Evolutionary conservation across 2,329 filamentous ascomycete genomes (phyloP), one percentile per base, ranked within the genome.

Genomic region (Pseudovirgaria hyperparasitica): DNA sequence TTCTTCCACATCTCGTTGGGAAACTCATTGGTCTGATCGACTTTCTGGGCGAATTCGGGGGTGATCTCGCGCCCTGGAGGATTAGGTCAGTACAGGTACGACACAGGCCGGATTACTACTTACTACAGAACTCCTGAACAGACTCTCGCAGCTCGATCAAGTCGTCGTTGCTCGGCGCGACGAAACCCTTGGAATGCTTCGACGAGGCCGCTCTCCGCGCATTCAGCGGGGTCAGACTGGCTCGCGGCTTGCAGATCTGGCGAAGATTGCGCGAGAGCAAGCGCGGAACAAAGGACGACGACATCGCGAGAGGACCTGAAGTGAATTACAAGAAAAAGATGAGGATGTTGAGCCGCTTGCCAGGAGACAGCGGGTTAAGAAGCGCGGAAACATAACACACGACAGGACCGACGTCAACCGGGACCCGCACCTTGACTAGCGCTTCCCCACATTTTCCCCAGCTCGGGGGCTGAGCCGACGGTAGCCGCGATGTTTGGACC

Each of bases 1-100:
- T 93, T 94, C 52, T 68, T 65, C 90, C 90, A 98, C 78, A 98
- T 87, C 5, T 79, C 74, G 26, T 72, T 68, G 4, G 90, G 90
- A 54, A 98, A 98, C 25, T 72, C 74, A 66, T 96, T 96, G 47
- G 67, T 66, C 47, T 71, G 70, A 60, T 98, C 87, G n/a, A 85
- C 92, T 30, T 63, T 63, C 8, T 81, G 70, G 1, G 87, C 90
- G 9, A 94, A 61, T 38, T 85, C 76, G 50, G 84, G 80, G 12
- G 84, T 62, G 31, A 96, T 86, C 55, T 94, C 85, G 44, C 87
- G 74, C 33, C 81, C 74, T 64, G 26, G 10, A 31, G 20, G 13
- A 15, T 26, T 12, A 22, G n/a, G 12, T 19, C 11, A 10, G 5
- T 11, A 23, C 4, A 23, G 12, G 23, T 26, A 22, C 12, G 23